These are phyloP conservation scores for Glonium stellatum DNA, from an alignment of 495 filamentous ascomycete genomes.

Conservation along the genomic window DNA sequence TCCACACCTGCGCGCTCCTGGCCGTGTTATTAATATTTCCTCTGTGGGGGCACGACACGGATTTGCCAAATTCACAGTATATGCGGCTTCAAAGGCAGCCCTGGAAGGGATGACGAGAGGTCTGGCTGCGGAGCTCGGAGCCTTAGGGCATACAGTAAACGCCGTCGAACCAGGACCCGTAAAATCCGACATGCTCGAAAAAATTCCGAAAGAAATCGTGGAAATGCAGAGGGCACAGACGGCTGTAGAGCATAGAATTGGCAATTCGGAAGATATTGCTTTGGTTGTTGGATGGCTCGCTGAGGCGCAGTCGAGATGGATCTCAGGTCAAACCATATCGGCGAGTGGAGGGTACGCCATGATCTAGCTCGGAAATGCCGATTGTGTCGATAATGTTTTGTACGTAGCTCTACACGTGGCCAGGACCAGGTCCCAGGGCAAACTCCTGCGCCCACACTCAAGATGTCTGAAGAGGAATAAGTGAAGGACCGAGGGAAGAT, in stretches of 20 bases:
- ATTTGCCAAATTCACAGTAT: constrained; percentile 35
- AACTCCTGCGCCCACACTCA: too few species aligned
- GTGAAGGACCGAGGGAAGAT: too few species aligned
- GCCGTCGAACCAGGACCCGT: constrained; percentile 41
- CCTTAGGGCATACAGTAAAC: constrained; percentile 41
- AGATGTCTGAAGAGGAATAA: too few species aligned
- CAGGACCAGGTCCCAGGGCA: too few species aligned
- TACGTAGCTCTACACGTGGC: too few species aligned
- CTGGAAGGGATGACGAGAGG: constrained; percentile 42
- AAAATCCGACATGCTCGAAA: constrained; percentile 37
- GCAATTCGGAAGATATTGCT: constrained; percentile 33
- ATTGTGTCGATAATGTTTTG: too few species aligned
- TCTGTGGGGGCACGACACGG: constrained; percentile 43
- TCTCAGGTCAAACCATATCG: constrained; percentile 34
- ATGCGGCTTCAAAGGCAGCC: constrained; percentile 44
- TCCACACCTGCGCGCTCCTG: constrained; percentile 41
- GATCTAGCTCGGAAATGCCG: constrained; percentile 1
- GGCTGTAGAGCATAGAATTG: constrained; percentile 34
- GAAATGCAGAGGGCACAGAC: constrained; percentile 38
- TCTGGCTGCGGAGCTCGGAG: constrained; percentile 42
- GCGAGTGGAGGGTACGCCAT: constrained; percentile 32
- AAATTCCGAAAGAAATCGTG: constrained; percentile 33
- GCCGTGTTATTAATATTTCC: constrained; percentile 51
- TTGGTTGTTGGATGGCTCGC: constrained; percentile 34
- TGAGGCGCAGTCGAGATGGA: constrained; percentile 29